phyloP scores from a whole-genome alignment of 805 yeast species.

The Diddensiella transvaalensis region DNA sequence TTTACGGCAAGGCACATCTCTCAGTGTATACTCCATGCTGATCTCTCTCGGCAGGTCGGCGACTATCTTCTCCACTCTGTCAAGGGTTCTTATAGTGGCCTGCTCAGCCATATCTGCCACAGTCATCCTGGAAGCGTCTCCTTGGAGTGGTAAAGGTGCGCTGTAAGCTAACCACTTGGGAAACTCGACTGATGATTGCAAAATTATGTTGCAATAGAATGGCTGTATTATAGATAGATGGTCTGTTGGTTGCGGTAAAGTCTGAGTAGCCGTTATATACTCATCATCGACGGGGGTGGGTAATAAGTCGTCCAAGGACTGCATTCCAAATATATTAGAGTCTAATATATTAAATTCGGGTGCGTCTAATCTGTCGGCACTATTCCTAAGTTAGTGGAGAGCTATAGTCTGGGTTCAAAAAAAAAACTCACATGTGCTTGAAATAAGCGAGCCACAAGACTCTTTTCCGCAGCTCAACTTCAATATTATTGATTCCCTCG shows the following conservation, averaged over 20 bases:
- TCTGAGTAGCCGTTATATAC: constrained; percentile 60
- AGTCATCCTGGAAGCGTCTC: too few relatives aligned
- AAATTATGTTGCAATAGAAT: constrained; percentile 8
- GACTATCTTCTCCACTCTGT: constrained; percentile 5
- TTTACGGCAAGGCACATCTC: neutral
- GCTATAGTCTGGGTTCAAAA: neutral
- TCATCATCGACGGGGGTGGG: constrained; percentile 83
- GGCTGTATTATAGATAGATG: constrained; percentile 9
- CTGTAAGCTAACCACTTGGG: neutral
- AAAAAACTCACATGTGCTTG: neutral
- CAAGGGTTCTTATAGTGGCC: constrained; percentile 1
- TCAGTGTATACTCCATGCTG: neutral
- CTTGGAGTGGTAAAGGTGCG: neutral
- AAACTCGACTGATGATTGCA: constrained; percentile 11
- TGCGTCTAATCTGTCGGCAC: constrained; percentile 1
- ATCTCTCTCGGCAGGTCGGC: constrained; percentile 5
- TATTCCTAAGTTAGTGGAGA: neutral
- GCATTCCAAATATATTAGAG: constrained; percentile 4
- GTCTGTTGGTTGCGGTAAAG: constrained; percentile 44
- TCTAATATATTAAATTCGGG: constrained; percentile 1
- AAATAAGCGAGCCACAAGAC: constrained; percentile 16
- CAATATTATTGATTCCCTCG: constrained; percentile 11
- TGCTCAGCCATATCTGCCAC: constrained; percentile 3
- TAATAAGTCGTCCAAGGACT: constrained; percentile 27
- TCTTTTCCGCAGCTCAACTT: constrained; percentile 17